Evolutionary conservation across 2,329 filamentous ascomycete genomes (phyloP).

Genomic region (Cercospora zeae-maydis): DNA sequence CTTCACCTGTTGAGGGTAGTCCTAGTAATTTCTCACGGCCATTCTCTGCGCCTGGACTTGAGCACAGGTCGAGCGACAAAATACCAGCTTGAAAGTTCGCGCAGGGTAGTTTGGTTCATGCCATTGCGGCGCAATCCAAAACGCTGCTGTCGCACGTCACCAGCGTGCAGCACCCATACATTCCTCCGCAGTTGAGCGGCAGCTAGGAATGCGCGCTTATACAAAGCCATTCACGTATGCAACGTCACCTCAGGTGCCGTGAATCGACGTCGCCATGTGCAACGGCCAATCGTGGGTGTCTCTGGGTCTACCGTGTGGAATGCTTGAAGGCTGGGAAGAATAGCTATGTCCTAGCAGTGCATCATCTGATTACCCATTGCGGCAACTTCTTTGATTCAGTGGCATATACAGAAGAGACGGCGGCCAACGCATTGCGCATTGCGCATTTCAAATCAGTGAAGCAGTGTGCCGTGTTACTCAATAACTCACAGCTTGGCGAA

Average conservation of each 20-base stretch:
- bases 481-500: neutral
- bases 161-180: constrained; percentile 4
- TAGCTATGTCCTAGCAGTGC: constrained; percentile 24
- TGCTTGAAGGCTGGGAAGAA: constrained; percentile 27
- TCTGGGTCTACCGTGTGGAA: constrained; percentile 29
- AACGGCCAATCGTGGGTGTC: constrained; percentile 21
- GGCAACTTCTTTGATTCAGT: constrained; percentile 14
- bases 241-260: constrained; percentile 19
- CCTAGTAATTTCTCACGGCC: constrained; percentile 2
- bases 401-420: constrained; percentile 7
- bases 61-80: neutral
- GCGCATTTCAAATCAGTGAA: neutral
- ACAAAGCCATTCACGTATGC: constrained; percentile 26
- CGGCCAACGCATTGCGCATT: neutral
- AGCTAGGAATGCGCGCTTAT: constrained; percentile 21
- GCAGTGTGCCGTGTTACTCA: neutral
- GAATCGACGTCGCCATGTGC: constrained; percentile 14
- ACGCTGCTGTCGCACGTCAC: neutral
- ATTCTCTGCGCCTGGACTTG: neutral
- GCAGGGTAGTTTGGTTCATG: neutral
- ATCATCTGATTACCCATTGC: constrained; percentile 17
- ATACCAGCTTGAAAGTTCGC: neutral
- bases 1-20: neutral
- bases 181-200: constrained; percentile 19
- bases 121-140: neutral